These are phyloP conservation scores for Aspergillus quadrilineatus DNA, from an alignment of 2,329 filamentous ascomycete species.

Conservation along the genomic window DNA sequence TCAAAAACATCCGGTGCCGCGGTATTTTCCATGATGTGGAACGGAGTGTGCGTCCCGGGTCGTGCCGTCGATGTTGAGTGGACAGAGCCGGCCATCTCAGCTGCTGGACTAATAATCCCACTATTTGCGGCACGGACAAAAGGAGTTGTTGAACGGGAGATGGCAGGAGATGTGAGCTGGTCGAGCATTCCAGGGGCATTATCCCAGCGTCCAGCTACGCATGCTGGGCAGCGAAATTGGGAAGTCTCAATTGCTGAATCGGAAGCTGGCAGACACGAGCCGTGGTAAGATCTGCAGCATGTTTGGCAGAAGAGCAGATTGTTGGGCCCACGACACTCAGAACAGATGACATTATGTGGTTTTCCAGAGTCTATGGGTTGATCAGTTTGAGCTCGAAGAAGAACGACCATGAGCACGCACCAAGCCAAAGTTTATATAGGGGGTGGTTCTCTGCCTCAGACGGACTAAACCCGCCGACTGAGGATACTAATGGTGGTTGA, in stretches of 20 bases:
- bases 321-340: slow-evolving; percentile 26
- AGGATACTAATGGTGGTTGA: background rate
- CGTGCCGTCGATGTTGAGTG: background rate
- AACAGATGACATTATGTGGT: slow-evolving; percentile 33
- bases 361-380: slow-evolving; percentile 25
- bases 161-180: slow-evolving; percentile 9
- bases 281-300: slow-evolving; percentile 35
- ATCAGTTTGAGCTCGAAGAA: background rate
- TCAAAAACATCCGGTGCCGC: background rate
- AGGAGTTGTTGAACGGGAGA: slow-evolving; percentile 16
- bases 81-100: background rate
- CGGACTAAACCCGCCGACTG: background rate
- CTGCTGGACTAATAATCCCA: slow-evolving; percentile 2
- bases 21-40: background rate
- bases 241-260: background rate
- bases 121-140: background rate
- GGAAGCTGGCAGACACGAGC: slow-evolving; percentile 20
- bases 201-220: slow-evolving; percentile 26
- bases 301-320: slow-evolving; percentile 29
- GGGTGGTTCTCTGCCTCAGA: slow-evolving; percentile 1
- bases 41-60: background rate
- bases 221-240: slow-evolving; percentile 29
- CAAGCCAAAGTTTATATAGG: slow-evolving; percentile 32
- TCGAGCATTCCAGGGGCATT: slow-evolving; percentile 17
- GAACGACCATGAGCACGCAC: slow-evolving; percentile 10